Conservation (phyloP, 495 filamentous ascomycete species). For the Podospora pseudopauciseta region DNA sequence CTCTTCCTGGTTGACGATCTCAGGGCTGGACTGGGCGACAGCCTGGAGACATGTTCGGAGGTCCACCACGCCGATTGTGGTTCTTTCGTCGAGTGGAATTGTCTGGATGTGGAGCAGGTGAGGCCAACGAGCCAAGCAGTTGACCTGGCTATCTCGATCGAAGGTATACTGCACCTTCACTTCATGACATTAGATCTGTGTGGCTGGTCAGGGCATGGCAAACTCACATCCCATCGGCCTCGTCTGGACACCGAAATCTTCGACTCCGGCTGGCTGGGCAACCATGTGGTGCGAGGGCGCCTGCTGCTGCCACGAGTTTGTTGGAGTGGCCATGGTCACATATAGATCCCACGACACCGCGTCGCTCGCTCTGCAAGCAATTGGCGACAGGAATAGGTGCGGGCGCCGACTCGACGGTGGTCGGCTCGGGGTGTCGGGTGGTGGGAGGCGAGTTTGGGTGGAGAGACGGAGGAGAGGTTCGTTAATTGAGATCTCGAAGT, state of each 20-base stretch:
- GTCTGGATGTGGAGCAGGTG: slow-evolving; percentile 76
- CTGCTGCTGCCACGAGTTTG: slow-evolving; percentile 30
- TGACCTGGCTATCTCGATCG: slow-evolving; percentile 81
- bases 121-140: slow-evolving; percentile 88
- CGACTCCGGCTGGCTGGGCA: slow-evolving; percentile 45
- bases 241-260: slow-evolving; percentile 44
- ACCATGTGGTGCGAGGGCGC: slow-evolving; percentile 26
- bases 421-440: neutral
- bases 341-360: neutral
- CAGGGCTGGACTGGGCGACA: slow-evolving; percentile 72
- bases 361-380: slow-evolving; percentile 12
- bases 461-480: slow-evolving; percentile 8
- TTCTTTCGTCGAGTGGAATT: slow-evolving; percentile 68
- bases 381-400: slow-evolving; percentile 14
- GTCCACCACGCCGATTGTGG: slow-evolving; percentile 79
- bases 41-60: slow-evolving; percentile 87
- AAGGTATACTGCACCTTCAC: slow-evolving; percentile 98
- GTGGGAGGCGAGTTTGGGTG: slow-evolving; percentile 11
- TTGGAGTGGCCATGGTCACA: slow-evolving; percentile 26
- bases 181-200: slow-evolving; percentile 38
- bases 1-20: slow-evolving; percentile 76
- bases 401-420: neutral
- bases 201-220: slow-evolving; percentile 21
- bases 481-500: slow-evolving; percentile 17
- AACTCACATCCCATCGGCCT: slow-evolving; percentile 53